Conservation (phyloP, 768 basidiomycete genomes). For the Hericium erinaceus region DNA sequence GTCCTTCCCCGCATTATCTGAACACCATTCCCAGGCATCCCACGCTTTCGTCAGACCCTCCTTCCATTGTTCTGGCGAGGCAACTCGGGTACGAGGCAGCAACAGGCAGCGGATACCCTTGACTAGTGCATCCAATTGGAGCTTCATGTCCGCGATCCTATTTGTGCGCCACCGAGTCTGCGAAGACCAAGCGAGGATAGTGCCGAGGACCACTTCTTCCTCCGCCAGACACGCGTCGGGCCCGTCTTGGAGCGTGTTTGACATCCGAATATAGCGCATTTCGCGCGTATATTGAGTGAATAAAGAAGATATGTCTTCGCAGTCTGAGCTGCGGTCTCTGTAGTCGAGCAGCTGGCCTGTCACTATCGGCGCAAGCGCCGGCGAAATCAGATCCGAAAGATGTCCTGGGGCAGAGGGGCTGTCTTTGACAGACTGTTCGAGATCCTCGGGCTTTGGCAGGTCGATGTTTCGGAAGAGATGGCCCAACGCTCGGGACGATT, state of each 20-base stretch:
- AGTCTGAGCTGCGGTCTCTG: too few species aligned
- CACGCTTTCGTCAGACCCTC: slow-evolving; percentile 43
- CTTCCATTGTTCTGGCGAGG: background rate
- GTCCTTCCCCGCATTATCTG: slow-evolving; percentile 21
- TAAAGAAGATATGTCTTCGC: slow-evolving; percentile 11
- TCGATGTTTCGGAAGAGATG: slow-evolving; percentile 58
- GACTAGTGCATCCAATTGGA: slow-evolving; percentile 47
- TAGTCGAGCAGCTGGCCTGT: background rate
- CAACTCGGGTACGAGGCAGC: too few species aligned
- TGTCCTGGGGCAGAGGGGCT: background rate
- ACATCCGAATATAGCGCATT: slow-evolving; percentile 58
- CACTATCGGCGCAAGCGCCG: background rate
- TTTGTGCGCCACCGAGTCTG: slow-evolving; percentile 52
- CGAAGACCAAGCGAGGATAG: slow-evolving; percentile 61
- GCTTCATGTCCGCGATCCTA: slow-evolving; percentile 52
- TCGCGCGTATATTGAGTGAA: slow-evolving; percentile 54
- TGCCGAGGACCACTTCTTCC: slow-evolving; percentile 66
- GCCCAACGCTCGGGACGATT: slow-evolving; percentile 63
- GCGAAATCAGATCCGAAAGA: slow-evolving; percentile 1
- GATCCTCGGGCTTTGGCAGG: slow-evolving; percentile 4
- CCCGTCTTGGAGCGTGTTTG: slow-evolving; percentile 53
- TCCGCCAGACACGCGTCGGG: slow-evolving; percentile 51
- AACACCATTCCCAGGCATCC: slow-evolving; percentile 55
- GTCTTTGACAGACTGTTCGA: too few species aligned
- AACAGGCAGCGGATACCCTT: slow-evolving; percentile 26